phyloP scores from a whole-genome alignment of 2,329 filamentous ascomycete genomes.

The Aspergillus ibericus region DNA sequence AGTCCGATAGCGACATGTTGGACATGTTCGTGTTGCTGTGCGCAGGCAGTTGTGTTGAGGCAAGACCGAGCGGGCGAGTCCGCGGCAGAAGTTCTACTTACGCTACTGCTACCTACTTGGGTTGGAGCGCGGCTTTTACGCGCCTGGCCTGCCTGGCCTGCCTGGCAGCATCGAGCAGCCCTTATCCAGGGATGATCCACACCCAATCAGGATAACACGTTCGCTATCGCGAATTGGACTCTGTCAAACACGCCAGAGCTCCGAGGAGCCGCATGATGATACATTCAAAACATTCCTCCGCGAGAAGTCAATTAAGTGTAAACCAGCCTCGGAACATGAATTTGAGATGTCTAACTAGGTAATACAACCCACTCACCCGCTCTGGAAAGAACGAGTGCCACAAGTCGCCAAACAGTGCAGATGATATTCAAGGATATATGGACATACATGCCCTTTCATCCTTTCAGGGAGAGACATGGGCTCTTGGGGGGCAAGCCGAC shows the following conservation, averaged over 20 bases:
- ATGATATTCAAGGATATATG: not conserved
- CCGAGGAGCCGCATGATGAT: not conserved
- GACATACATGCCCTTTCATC: not conserved
- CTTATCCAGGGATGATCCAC: constrained; percentile 25
- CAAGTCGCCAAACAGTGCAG: not conserved
- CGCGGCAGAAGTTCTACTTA: constrained; percentile 28
- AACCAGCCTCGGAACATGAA: not conserved
- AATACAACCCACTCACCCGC: not conserved
- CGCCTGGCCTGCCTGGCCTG: constrained; percentile 30
- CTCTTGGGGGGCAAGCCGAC: not conserved
- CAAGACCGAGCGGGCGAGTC: constrained; percentile 16
- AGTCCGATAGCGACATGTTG: constrained; percentile 54
- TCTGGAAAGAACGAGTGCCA: not conserved
- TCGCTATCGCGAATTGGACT: constrained; percentile 7
- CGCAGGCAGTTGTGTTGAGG: constrained; percentile 22
- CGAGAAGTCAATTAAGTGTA: not conserved
- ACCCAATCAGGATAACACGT: constrained; percentile 13
- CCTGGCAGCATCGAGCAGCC: constrained; percentile 24
- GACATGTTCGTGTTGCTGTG: constrained; percentile 31
- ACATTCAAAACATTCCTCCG: constrained; percentile 2
- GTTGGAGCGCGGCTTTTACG: constrained; percentile 35
- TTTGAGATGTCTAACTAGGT: not conserved
- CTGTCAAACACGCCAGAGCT: not conserved
- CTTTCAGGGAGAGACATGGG: no score
- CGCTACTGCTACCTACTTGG: constrained; percentile 23